Base-by-base conservation (phyloP, 164 flowering plant genomes). In the Cinnamomum micranthum region DNA sequence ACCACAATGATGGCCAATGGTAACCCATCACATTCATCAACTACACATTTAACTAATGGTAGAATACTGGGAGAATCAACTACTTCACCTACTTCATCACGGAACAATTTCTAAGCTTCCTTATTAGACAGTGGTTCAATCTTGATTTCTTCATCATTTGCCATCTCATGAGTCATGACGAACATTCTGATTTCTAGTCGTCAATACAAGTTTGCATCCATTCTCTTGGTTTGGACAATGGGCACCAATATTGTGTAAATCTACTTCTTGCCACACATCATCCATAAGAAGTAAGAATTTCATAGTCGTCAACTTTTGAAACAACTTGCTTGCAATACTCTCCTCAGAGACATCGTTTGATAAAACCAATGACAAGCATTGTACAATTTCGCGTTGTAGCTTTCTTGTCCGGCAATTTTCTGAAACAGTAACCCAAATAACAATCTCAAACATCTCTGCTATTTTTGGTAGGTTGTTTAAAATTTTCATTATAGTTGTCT, bases 231-330 rank as follows among this genome's bases (percentile, higher is more conserved):
- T 11, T 6, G 25, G 71, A 41, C 41, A 12, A 0, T 28, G 74
- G 12, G 78, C 23, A 11, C 83, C 83, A 7, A 83, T 20, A 19
- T n/a, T 5, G 35, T 67, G n/a, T 12, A 79, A 68, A 70, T 78
- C 73, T 41, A 79, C 10, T 1, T 2, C 50, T 10, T 71, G 68
- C 23, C 17, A 51, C 5, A 81, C 80, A 17, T 77, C 80, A 73
- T 83, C 85, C 17, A 81, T 58, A 27, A 83, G 80, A 20, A 83
- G 27, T 71, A 83, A 77, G 50, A 72, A 83, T 28, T 77, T 80
- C 66, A 47, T 80, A 1, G 7, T 50, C 27, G 72, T 63, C 68
- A 78, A 64, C 27, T 64, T 52, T 4, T 41, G 33, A 13, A 70
- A 55, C 35, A 80, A 71, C 68, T 12, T 73, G 25, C n/a, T 1